These are phyloP conservation scores for Knoxdaviesia capensis DNA, from an alignment of 2,329 filamentous ascomycete genomes.

Conservation along the genomic window DNA sequence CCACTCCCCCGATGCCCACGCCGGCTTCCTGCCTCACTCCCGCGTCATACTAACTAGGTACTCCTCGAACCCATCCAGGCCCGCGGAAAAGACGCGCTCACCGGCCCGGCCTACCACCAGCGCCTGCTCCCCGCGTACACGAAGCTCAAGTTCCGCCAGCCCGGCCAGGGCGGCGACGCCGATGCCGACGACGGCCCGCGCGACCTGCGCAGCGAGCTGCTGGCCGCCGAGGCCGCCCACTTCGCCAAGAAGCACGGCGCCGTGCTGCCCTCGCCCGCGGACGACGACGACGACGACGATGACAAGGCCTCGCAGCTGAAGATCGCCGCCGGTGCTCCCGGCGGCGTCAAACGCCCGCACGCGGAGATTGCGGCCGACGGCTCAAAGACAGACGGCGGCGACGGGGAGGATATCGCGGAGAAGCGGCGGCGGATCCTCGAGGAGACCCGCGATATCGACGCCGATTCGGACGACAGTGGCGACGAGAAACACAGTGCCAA, in stretches of 20 bases:
- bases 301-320: conserved; percentile 10
- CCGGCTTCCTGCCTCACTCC: conserved; percentile 3
- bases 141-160: conserved; percentile 66
- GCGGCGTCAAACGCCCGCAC: conserved; percentile 38
- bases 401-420: conserved; percentile 51
- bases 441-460: conserved; percentile 75
- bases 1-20: background rate
- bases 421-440: conserved; percentile 77
- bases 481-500: conserved; percentile 26
- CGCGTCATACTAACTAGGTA: background rate
- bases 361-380: conserved; percentile 5
- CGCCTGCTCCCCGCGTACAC: conserved; percentile 87
- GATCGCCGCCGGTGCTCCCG: conserved; percentile 11
- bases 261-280: conserved; percentile 18
- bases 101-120: conserved; percentile 89
- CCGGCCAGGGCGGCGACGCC: conserved; percentile 75
- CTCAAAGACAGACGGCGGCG: conserved; percentile 5
- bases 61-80: conserved; percentile 29
- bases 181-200: conserved; percentile 42
- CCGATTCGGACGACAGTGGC: conserved; percentile 39
- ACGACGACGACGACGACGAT: conserved; percentile 29
- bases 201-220: conserved; percentile 76
- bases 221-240: conserved; percentile 73
- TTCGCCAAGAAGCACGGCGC: conserved; percentile 66
- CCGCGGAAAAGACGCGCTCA: conserved; percentile 81